These are phyloP conservation scores for Penicillium flavigenum DNA, from an alignment of 495 filamentous ascomycete species.

Conservation along the genomic window DNA sequence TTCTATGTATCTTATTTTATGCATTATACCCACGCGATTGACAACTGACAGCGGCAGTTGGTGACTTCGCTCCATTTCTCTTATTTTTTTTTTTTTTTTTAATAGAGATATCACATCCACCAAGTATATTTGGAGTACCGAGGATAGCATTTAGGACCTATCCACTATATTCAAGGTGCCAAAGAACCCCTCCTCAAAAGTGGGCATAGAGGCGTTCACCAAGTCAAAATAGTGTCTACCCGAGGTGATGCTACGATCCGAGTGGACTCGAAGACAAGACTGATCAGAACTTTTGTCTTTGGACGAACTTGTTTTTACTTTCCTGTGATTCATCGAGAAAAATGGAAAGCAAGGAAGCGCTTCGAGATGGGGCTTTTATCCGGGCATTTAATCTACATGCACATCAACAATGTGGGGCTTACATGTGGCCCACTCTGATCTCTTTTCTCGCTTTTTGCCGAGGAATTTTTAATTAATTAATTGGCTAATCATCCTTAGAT, in stretches of 20 bases:
- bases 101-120: neutral
- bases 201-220: neutral
- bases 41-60: conserved; percentile 9
- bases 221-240: neutral
- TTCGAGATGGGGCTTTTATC: neutral
- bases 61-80: neutral
- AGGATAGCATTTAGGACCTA: neutral
- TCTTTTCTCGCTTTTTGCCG: neutral
- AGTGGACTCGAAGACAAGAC: neutral
- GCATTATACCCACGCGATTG: conserved; percentile 17
- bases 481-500: neutral
- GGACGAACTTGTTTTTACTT: neutral
- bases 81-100: neutral
- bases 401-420: neutral
- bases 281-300: neutral
- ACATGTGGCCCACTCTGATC: neutral
- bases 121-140: neutral
- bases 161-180: neutral
- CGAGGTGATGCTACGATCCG: conserved; percentile 11
- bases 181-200: neutral
- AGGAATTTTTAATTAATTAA: neutral
- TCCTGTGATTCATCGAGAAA: neutral
- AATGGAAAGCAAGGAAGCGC: neutral
- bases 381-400: neutral
- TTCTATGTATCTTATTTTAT: neutral